These are phyloP conservation scores for Rubroshorea leprosula DNA, from an alignment of 345 rosid species.

Conservation along the genomic window DNA sequence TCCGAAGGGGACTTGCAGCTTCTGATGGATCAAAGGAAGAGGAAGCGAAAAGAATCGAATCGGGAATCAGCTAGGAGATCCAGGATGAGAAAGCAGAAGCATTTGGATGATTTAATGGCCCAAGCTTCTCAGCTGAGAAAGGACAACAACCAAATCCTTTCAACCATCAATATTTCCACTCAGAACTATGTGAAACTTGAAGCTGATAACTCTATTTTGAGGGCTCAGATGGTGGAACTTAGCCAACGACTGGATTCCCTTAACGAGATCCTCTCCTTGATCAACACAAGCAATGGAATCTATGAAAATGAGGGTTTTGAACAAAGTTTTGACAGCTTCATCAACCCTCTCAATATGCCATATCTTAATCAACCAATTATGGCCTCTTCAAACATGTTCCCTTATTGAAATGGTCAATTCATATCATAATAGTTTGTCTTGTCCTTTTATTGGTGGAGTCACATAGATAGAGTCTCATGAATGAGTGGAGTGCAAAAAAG, in stretches of 20 bases:
- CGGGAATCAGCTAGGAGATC: constrained; percentile 69
- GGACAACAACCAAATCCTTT: constrained; percentile 36
- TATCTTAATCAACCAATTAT: constrained; percentile 37
- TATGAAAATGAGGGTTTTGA: constrained; percentile 16
- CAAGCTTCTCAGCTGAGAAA: constrained; percentile 32
- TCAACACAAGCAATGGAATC: constrained; percentile 11
- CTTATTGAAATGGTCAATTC: constrained; percentile 24
- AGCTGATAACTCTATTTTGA: constrained; percentile 48
- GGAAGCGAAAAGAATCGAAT: constrained; percentile 68
- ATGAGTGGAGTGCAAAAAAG: constrained; percentile 13
- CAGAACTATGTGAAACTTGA: constrained; percentile 37
- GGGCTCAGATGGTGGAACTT: constrained; percentile 52
- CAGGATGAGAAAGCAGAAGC: constrained; percentile 65
- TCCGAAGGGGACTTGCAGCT: constrained; percentile 44
- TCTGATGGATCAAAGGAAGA: constrained; percentile 48
- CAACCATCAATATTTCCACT: constrained; percentile 37
- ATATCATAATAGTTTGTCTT: too few species aligned
- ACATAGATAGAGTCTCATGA: not conserved
- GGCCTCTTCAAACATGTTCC: constrained; percentile 37
- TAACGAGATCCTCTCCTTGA: constrained; percentile 36
- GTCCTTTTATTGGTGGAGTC: not conserved
- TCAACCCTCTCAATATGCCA: constrained; percentile 24
- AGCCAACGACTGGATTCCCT: constrained; percentile 51
- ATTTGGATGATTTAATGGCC: constrained; percentile 40
- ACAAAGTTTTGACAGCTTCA: constrained; percentile 19